phyloP scores from a whole-genome alignment of 306 rosid species.

The Sphenostylis stenocarpa region DNA sequence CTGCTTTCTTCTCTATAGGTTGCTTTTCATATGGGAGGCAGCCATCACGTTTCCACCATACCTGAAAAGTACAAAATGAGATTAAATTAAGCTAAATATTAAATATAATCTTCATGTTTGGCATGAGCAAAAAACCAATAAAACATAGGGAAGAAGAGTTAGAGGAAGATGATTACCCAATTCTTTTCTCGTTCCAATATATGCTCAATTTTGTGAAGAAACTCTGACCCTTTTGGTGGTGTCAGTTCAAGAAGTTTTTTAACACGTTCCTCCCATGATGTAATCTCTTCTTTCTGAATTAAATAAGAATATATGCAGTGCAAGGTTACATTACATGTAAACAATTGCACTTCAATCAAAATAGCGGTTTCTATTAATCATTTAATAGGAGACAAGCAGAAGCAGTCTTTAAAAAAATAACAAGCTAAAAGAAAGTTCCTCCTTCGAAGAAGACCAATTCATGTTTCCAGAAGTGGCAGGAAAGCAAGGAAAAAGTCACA shows the following conservation, averaged over 20 bases:
- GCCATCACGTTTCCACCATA: constrained; percentile 99
- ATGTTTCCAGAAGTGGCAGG: background rate
- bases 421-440: constrained; percentile 2
- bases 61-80: constrained; percentile 49
- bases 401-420: background rate
- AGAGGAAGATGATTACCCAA: constrained; percentile 69
- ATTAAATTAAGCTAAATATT: background rate
- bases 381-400: background rate
- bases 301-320: constrained; percentile 15
- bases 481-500: constrained; percentile 13
- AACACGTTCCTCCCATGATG: constrained; percentile 80
- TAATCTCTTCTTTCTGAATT: constrained; percentile 88
- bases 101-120: background rate
- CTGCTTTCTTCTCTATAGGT: constrained; percentile 65
- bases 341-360: constrained; percentile 20
- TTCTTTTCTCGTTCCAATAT: constrained; percentile 89
- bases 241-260: constrained; percentile 83
- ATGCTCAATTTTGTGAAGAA: constrained; percentile 87
- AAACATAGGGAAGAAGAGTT: constrained; percentile 11
- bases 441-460: constrained; percentile 12
- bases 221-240: constrained; percentile 81
- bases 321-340: constrained; percentile 10
- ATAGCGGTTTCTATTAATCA: constrained; percentile 14
- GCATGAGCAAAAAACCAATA: background rate
- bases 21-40: constrained; percentile 93